Percentiles rank a stretch among this genome's conserved stretches.
Conservation (phyloP, 2,329 filamentous ascomycete genomes). For the Phaeosphaeriaceae sp. region DNA sequence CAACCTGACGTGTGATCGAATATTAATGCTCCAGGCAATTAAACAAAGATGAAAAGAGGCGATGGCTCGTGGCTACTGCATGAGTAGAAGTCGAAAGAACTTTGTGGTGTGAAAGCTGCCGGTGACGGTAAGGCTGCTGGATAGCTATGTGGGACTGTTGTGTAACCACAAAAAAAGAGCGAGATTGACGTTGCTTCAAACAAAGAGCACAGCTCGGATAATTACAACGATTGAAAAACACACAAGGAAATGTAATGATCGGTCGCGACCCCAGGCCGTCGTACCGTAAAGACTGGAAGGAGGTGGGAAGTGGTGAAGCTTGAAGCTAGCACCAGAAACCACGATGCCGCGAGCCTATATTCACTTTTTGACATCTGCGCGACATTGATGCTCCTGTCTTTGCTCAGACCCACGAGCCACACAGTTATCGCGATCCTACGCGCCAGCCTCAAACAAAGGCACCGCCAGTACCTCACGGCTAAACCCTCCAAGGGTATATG, state of each 20-base stretch:
- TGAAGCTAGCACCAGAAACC: constrained; percentile 25
- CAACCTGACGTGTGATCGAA: constrained; percentile 40
- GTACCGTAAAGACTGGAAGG: constrained; percentile 16
- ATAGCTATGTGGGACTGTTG: constrained; percentile 10
- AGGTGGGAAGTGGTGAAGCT: constrained; percentile 30
- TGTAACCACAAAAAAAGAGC: constrained; percentile 20
- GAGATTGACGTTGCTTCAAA: constrained; percentile 20
- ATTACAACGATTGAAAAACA: constrained; percentile 23
- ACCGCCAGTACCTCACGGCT: constrained; percentile 42
- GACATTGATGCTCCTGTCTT: constrained; percentile 28
- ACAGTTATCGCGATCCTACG: constrained; percentile 35
- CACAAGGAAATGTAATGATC: constrained; percentile 16
- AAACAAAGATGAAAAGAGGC: constrained; percentile 19
- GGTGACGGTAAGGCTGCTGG: constrained; percentile 10
- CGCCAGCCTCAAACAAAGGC: constrained; percentile 46
- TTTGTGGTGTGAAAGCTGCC: constrained; percentile 11
- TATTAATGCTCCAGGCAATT: constrained; percentile 35
- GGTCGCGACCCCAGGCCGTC: constrained; percentile 33
- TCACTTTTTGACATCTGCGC: constrained; percentile 38
- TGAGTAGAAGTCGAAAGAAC: constrained; percentile 10
- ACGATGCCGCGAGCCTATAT: constrained; percentile 42
- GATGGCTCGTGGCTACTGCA: constrained; percentile 40
- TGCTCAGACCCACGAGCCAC: constrained; percentile 35
- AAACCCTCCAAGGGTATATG: constrained; percentile 33
- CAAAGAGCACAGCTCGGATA: constrained; percentile 44